Evolutionary conservation across 73 alveolate genomes (phyloP).

Genomic region (Paramecium octaurelia): DNA sequence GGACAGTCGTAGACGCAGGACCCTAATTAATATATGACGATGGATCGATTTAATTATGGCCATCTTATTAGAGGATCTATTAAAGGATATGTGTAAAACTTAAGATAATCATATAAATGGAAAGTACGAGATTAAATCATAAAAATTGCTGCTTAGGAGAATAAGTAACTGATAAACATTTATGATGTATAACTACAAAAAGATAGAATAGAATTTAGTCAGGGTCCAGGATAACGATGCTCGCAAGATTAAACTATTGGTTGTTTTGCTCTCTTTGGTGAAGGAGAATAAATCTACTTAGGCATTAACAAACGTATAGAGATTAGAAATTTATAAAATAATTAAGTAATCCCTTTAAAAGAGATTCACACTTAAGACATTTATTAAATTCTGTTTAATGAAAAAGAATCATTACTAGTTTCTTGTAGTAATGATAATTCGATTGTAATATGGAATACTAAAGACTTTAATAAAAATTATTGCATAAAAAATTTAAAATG

Average conservation of each 20-base stretch:
- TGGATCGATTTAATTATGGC: neutral
- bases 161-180: neutral
- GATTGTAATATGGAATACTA: neutral
- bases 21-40: too few relatives aligned
- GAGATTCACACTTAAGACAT: neutral
- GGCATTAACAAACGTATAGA: neutral
- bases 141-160: neutral
- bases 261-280: neutral
- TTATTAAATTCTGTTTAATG: neutral
- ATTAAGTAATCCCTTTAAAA: neutral
- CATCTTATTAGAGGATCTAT: neutral
- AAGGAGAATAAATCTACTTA: neutral
- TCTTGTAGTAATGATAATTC: neutral
- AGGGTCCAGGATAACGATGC: neutral
- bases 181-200: neutral
- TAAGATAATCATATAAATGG: neutral
- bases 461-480: neutral
- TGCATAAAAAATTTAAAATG: neutral
- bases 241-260: neutral
- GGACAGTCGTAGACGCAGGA: too few relatives aligned
- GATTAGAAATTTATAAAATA: neutral
- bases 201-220: neutral
- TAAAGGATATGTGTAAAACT: neutral
- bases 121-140: neutral
- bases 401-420: neutral